Percentiles rank a stretch among this genome's conserved stretches.
Evolutionary conservation across 108 stramenopile species (phyloP).

Genomic region (Pseudonitzschia delicatissima): DNA sequence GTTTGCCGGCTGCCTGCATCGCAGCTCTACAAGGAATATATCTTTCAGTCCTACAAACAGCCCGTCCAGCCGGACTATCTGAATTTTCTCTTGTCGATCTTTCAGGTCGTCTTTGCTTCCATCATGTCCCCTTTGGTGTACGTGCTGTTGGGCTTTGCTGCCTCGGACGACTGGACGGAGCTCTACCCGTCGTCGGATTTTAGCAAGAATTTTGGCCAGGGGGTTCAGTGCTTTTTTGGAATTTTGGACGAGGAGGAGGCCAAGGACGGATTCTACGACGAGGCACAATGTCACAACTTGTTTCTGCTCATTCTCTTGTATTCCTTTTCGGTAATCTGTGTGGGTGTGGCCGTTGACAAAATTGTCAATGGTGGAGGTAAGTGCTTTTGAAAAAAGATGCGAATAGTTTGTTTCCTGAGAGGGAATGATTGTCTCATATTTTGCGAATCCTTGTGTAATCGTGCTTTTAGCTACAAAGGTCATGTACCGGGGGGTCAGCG

Average conservation of each 20-base stretch:
- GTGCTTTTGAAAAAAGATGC: too few species aligned
- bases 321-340: conserved; percentile 67
- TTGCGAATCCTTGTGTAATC: background rate
- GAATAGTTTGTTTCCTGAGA: conserved; percentile 3
- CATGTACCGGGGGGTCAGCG: conserved; percentile 80
- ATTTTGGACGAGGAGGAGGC: conserved; percentile 50
- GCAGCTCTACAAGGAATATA: conserved; percentile 82
- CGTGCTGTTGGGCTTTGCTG: conserved; percentile 68
- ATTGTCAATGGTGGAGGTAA: conserved; percentile 58
- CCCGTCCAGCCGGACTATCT: conserved; percentile 73
- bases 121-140: conserved; percentile 78
- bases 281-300: conserved; percentile 50
- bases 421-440: background rate
- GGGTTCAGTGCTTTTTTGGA: conserved; percentile 72
- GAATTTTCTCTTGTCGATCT: conserved; percentile 67
- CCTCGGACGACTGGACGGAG: conserved; percentile 49
- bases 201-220: conserved; percentile 65
- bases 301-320: conserved; percentile 53
- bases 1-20: conserved; percentile 74
- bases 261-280: conserved; percentile 48
- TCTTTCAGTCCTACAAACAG: conserved; percentile 66
- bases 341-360: conserved; percentile 80
- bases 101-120: conserved; percentile 73
- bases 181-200: conserved; percentile 68
- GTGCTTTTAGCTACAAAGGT: conserved; percentile 43